Base-by-base conservation (phyloP, 805 yeast species). In the Nakazawaea ishiwadae region DNA sequence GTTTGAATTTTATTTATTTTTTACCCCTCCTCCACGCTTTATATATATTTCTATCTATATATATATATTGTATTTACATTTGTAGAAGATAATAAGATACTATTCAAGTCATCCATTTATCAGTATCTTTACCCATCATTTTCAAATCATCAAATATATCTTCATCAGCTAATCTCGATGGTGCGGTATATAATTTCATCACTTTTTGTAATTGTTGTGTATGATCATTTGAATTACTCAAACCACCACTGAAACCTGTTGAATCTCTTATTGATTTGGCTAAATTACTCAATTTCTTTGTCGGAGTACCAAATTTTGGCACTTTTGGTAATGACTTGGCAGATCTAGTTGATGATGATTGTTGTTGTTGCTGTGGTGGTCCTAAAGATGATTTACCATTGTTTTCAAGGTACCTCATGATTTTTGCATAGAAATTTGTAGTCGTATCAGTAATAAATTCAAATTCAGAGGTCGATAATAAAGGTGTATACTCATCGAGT, bases 121-220 rank as follows among this genome's bases (percentile, higher is more conserved):
- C 39, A 14, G 28, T 12, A 14, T 36, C 29, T 14, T 10, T 12
- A 12, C 44, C 44, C 41, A 42, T 28, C 28, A 32, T n/a, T 16
- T 37, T 31, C 35, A 42, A 42, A 31, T 42, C 44, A 9, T 32
- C 18, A 12, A 19, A 20, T 18, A 42, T 32, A 30, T 42, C 44
- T 7, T 42, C 44, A 17, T 42, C 40, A 3, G 20, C 31, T 4
- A 42, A 19, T 12, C 35, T 29, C 2, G 37, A 15, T 3, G 44
- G 41, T 4, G 37, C 26, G 9, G 16, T 18, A 30, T 36, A 42
- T 12, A 30, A 31, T 37, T 42, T 42, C 44, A 42, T 42, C 14
- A 42, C 35, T 26, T 37, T 42, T 9, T 36, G 35, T n/a, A 36
- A 32, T 16, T 32, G 41, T 18, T 14, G 38, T n/a, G 44, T n/a